A percentile compares a stretch with the other conserved stretches of the same genome.
Conservation (phyloP, 1,139 yeast species). For the Debaryomycetaceae sp. region DNA sequence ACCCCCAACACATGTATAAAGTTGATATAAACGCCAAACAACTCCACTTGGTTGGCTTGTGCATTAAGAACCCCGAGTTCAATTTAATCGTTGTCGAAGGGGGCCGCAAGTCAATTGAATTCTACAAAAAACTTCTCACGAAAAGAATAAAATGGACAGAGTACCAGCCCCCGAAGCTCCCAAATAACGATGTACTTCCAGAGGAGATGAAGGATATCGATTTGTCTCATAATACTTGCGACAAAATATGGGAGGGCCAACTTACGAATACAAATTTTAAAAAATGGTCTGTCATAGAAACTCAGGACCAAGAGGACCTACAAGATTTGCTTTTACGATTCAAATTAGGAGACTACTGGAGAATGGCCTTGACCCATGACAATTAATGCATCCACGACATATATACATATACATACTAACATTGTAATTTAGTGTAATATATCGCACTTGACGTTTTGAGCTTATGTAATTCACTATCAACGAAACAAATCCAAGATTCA, state of each 20-base stretch:
- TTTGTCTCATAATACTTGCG: constrained; percentile 44
- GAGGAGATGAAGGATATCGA: constrained; percentile 10
- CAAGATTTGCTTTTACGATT: constrained; percentile 48
- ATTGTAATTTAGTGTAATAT: not conserved
- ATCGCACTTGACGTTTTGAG: not conserved
- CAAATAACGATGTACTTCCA: constrained; percentile 18
- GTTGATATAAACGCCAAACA: constrained; percentile 80
- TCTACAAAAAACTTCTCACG: constrained; percentile 60
- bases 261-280: constrained; percentile 50
- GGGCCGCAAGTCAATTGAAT: constrained; percentile 54
- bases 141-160: constrained; percentile 72
- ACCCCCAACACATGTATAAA: constrained; percentile 69
- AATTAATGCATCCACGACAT: constrained; percentile 16
- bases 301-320: constrained; percentile 54
- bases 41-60: constrained; percentile 59
- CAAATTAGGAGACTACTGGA: constrained; percentile 61
- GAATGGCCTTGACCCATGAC: constrained; percentile 31
- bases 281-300: constrained; percentile 58
- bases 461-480: not conserved
- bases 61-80: constrained; percentile 39
- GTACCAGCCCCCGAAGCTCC: constrained; percentile 9
- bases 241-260: constrained; percentile 75
- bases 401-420: constrained; percentile 1
- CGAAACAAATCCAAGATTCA: not conserved
- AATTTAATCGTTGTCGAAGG: constrained; percentile 74